Percentiles rank a stretch among this genome's conserved stretches.
Conservation (phyloP, 345 rosid species). For the Punica granatum region DNA sequence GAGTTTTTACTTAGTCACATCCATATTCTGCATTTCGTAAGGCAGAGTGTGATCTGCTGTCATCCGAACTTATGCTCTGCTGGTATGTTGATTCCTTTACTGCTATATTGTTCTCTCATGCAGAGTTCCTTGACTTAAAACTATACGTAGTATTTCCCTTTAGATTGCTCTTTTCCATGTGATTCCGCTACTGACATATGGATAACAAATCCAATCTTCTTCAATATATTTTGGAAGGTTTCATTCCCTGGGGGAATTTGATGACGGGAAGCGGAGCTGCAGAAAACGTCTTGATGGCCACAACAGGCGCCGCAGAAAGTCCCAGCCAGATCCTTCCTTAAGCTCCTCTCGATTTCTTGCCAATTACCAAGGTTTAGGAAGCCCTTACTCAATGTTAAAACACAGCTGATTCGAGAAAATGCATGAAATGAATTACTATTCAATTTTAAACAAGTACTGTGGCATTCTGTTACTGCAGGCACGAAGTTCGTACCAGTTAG, state of each 20-base stretch:
- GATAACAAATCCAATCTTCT: not conserved
- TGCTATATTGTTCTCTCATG: not conserved
- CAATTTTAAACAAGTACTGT: not conserved
- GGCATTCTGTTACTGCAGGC: constrained; percentile 23
- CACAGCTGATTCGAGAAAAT: not conserved
- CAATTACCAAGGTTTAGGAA: constrained; percentile 36
- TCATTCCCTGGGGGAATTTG: constrained; percentile 69
- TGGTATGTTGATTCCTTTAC: no score
- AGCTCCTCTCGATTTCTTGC: constrained; percentile 36
- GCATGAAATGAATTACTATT: not conserved
- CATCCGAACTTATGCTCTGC: no score
- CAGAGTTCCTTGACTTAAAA: not conserved
- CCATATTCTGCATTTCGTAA: no score
- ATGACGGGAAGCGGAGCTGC: constrained; percentile 75
- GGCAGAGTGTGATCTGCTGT: no score
- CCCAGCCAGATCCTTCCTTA: constrained; percentile 43
- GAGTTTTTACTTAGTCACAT: no score
- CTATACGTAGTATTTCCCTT: not conserved
- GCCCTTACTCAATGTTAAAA: not conserved
- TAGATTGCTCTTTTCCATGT: no score
- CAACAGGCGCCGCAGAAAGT: constrained; percentile 63
- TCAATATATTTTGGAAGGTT: constrained; percentile 29
- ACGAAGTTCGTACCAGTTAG: constrained; percentile 35
- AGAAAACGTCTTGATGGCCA: constrained; percentile 78
- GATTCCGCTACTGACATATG: not conserved